Conservation (phyloP, 306 rosid species). For the Malus domestica region DNA sequence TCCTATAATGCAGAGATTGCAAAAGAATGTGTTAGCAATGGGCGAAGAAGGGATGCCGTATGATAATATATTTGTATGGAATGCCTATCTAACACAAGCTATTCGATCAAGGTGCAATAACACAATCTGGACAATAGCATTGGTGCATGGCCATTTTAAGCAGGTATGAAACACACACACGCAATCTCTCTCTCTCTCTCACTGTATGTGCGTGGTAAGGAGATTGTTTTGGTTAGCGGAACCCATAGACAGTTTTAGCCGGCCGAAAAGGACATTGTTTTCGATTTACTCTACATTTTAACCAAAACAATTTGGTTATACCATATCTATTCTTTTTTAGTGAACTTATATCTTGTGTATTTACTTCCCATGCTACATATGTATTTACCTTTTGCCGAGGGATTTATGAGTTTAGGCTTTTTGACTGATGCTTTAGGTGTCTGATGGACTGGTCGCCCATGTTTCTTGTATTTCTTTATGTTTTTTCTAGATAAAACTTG, state of each 20-base stretch:
- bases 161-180: slow-evolving; percentile 46
- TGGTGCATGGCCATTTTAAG: slow-evolving; percentile 94
- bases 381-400: neutral
- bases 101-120: slow-evolving; percentile 85
- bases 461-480: neutral
- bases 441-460: neutral
- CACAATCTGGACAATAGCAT: slow-evolving; percentile 86
- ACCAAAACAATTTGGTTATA: neutral
- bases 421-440: neutral
- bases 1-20: slow-evolving; percentile 95
- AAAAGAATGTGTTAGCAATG: slow-evolving; percentile 51
- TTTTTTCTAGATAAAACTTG: neutral
- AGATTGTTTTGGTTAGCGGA: neutral
- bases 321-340: neutral
- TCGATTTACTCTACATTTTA: neutral
- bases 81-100: slow-evolving; percentile 77
- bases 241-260: neutral
- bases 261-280: neutral
- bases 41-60: slow-evolving; percentile 64
- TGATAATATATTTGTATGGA: slow-evolving; percentile 92
- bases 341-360: neutral
- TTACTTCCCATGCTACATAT: neutral
- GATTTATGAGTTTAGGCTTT: neutral
- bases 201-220: neutral
- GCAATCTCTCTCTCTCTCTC: neutral